Evolutionary conservation across 1,139 yeast genomes (phyloP).

Genomic region (Debaryomyces udenii): DNA sequence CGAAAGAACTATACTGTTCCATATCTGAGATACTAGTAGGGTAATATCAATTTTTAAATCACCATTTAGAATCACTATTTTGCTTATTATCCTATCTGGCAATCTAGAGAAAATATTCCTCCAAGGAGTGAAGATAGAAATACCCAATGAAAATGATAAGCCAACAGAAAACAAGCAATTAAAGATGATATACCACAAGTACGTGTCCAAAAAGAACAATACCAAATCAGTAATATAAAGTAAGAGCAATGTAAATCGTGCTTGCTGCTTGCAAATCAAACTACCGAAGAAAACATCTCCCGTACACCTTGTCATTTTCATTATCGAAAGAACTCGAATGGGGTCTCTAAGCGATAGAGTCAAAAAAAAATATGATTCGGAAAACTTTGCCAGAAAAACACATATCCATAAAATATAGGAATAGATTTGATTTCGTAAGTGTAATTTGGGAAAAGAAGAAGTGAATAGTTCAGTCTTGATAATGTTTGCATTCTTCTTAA

Average conservation of each 20-base stretch:
- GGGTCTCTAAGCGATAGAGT: conserved; percentile 53
- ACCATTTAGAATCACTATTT: conserved; percentile 38
- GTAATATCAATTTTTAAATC: conserved; percentile 36
- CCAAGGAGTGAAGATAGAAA: conserved; percentile 63
- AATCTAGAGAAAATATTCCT: conserved; percentile 53
- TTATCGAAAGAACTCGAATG: conserved; percentile 46
- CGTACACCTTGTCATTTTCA: conserved; percentile 43
- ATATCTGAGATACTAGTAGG: conserved; percentile 46
- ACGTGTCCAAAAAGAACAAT: conserved; percentile 55
- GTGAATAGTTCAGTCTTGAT: conserved; percentile 36
- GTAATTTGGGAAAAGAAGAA: conserved; percentile 57
- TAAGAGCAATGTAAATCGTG: conserved; percentile 40
- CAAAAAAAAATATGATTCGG: conserved; percentile 67
- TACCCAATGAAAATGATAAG: conserved; percentile 52
- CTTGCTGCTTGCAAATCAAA: conserved; percentile 41
- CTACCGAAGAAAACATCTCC: conserved; percentile 50
- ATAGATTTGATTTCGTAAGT: conserved; percentile 51
- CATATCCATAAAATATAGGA: conserved; percentile 69
- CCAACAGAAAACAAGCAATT: conserved; percentile 53
- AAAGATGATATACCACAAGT: conserved; percentile 59
- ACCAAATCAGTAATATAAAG: conserved; percentile 47
- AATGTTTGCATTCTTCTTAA: conserved; percentile 12
- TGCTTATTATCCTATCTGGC: conserved; percentile 53
- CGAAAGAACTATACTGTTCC: conserved; percentile 58
- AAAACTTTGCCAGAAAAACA: conserved; percentile 71